These are phyloP conservation scores for Tricholoma furcatifolium DNA, from an alignment of 768 basidiomycete genomes.

Conservation along the genomic window DNA sequence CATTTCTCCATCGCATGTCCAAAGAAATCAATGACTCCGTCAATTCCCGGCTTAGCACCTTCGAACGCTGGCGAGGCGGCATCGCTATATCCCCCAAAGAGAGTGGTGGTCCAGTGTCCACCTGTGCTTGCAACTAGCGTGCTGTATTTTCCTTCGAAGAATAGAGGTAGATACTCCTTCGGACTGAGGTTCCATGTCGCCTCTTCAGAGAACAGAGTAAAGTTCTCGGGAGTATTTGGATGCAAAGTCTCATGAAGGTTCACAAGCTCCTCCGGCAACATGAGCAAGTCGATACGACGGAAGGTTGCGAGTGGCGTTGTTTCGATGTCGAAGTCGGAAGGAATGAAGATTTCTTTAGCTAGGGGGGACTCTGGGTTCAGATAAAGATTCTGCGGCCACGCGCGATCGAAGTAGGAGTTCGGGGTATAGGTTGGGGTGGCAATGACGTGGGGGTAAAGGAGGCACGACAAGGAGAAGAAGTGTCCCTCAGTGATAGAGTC, in stretches of 20 bases:
- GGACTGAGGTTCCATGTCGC: constrained; percentile 51
- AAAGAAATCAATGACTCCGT: constrained; percentile 57
- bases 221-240: constrained; percentile 24
- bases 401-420: constrained; percentile 56
- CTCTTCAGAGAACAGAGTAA: constrained; percentile 56
- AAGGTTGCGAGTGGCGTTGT: constrained; percentile 64
- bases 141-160: constrained; percentile 53
- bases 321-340: constrained; percentile 51
- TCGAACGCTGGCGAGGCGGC: constrained; percentile 1
- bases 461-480: constrained; percentile 71
- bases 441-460: constrained; percentile 63
- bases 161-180: constrained; percentile 49
- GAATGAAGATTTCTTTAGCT: constrained; percentile 33
- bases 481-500: constrained; percentile 74
- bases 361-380: constrained; percentile 57
- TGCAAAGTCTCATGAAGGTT: constrained; percentile 40
- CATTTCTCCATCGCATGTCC: constrained; percentile 53
- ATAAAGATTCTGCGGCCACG: constrained; percentile 64
- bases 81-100: constrained; percentile 37
- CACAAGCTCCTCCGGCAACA: constrained; percentile 46
- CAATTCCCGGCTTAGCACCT: constrained; percentile 46
- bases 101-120: constrained; percentile 67
- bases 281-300: constrained; percentile 61
- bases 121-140: constrained; percentile 64
- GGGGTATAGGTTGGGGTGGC: constrained; percentile 62